These are phyloP conservation scores for Pythium phragmiticola DNA, from an alignment of 352 stramenopile genomes.

Conservation along the genomic window DNA sequence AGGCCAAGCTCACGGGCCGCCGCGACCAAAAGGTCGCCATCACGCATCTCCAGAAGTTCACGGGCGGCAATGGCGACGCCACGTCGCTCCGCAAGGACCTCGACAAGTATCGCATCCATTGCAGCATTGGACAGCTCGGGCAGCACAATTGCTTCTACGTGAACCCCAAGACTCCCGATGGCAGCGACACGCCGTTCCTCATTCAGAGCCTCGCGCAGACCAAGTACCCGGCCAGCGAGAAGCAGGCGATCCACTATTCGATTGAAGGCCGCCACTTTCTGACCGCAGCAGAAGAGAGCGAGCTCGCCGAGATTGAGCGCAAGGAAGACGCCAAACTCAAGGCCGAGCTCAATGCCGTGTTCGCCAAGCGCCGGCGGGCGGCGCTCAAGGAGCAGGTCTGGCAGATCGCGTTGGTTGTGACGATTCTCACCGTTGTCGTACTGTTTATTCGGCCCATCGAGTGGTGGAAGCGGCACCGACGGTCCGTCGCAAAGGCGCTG, in stretches of 20 bases:
- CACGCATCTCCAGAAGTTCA: slow-evolving; percentile 81
- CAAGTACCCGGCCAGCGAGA: slow-evolving; percentile 52
- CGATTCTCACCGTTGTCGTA: slow-evolving; percentile 6
- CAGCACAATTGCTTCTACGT: slow-evolving; percentile 71
- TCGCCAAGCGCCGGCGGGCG: slow-evolving; percentile 12
- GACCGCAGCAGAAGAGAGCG: slow-evolving; percentile 51
- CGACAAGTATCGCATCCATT: slow-evolving; percentile 72
- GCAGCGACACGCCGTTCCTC: slow-evolving; percentile 44
- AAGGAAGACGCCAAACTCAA: slow-evolving; percentile 35
- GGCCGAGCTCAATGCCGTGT: slow-evolving; percentile 13
- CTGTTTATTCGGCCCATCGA: slow-evolving; percentile 14
- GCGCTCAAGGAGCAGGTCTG: slow-evolving; percentile 18
- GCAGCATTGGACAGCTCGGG: slow-evolving; percentile 54
- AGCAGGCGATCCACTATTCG: slow-evolving; percentile 76
- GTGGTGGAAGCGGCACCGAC: slow-evolving; percentile 11
- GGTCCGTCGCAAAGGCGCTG: background rate
- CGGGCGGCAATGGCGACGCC: slow-evolving; percentile 54
- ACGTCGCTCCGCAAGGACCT: slow-evolving; percentile 48
- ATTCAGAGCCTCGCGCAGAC: slow-evolving; percentile 60
- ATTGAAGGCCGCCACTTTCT: slow-evolving; percentile 69
- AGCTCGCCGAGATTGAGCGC: slow-evolving; percentile 50
- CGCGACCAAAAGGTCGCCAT: slow-evolving; percentile 56
- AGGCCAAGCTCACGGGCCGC: slow-evolving; percentile 69
- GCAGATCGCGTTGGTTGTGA: slow-evolving; percentile 15
- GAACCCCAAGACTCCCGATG: slow-evolving; percentile 40